Evolutionary conservation across 2,329 filamentous ascomycete species (phyloP), one percentile per base, ranked within the genome.

Genomic region (Drechslerella stenobrocha): DNA sequence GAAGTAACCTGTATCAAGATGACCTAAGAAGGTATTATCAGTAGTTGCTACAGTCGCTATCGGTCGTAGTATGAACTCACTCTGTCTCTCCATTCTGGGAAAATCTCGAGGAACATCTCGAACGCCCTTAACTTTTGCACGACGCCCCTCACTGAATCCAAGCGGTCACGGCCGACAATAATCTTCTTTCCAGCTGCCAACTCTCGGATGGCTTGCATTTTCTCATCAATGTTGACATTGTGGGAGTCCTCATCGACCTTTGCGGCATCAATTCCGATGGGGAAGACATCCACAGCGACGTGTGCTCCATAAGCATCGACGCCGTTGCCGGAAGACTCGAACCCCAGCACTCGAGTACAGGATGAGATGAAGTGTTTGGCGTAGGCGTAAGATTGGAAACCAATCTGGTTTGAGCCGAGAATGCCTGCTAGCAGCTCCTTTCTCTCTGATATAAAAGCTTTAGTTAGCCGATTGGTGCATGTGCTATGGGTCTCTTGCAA

Each of bases 71-170:
- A n/a, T n/a, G n/a, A n/a, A 32, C n/a, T 45, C 56, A 72, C 71
- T 78, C 90, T 88, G 70, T 91, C 90, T 52, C 86, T 85, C 91
- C 90, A 96, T 76, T 96, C 87, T 1, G 92, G 91, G 74, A 93
- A 95, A 70, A 87, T 82, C 74, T 95, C 89, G 35, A 97, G 81
- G 79, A 97, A 96, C 63, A 87, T 83, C 77, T 96, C 90, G 75
- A 96, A 97, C 0, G 91, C 92, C 79, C 95, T 88, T 28, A 97
- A 81, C 77, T 97, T 97, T 77, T 96, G 92, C n/a, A 89, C 86
- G 11, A 97, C 91, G 74, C 93, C 92, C 70, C 91, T 84, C 44
- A 95, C 90, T 73, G 88, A 92, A 76, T 97, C 92, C 52, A 97
- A 80, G n/a, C 92, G 86, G 76, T 97, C 92, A 72, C 92, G 86